Evolutionary conservation across 305 asterid species (phyloP), one percentile per base, ranked within the genome.

Genomic region (Fraxinus paxiana): DNA sequence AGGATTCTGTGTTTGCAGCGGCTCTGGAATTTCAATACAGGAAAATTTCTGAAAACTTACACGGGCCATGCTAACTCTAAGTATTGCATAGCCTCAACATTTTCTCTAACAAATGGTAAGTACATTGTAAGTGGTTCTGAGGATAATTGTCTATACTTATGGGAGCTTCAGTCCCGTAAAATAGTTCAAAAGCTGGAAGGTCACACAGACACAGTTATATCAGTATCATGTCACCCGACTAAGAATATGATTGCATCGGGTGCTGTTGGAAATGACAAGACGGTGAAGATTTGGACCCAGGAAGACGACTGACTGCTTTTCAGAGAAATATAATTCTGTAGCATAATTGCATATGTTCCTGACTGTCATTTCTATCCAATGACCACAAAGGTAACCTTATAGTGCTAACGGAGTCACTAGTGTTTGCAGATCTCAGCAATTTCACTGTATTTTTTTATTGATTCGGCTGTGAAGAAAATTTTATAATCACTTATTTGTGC

Each of bases 101-200:
- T 96, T 75, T 96, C 99, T 37, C 85, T 92, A 72, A 92, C 99
- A 51, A 92, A 96, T 77, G 99, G 97, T 79, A 96, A 92, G 78
- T 96, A 91, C 89, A 92, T 96, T 31, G 98, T 92, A 65, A 88
- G 99, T 54, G 99, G 99, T 65, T 96, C 99, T 0, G 99, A 96
- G 89, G 98, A 96, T 82, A 91, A 92, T 37, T 85, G 88, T 46
- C 89, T 96, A 37, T 94, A 92, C 87, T 48, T 96, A 26, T 96
- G 98, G 98, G 99, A 96, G 85, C 98, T 96, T 38, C 99, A 96
- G 83, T 88, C 98, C 5, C 91, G 94, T 82, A 90, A 92, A 85
- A 84, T 96, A 71, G 92, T 96, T 80, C 99, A 96, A 81, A 96
- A 92, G 89, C 89, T 96, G 74, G 99, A 96, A 92, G 98, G 98